These are phyloP conservation scores for Aspergillus candidus DNA, from an alignment of 2,329 filamentous ascomycete species.

Conservation along the genomic window DNA sequence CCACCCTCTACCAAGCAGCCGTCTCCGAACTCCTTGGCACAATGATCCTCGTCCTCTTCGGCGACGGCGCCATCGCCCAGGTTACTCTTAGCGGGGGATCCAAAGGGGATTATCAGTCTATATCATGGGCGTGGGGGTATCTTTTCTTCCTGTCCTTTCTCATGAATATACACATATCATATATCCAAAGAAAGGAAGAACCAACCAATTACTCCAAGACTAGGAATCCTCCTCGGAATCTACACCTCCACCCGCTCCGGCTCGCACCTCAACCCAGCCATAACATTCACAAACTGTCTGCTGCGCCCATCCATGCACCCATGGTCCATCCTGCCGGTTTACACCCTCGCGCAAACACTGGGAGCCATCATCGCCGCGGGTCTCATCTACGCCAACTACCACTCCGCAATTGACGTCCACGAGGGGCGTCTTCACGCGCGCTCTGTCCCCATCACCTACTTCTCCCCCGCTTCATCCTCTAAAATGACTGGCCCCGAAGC, in stretches of 20 bases:
- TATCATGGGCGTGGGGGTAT: slow-evolving; percentile 47
- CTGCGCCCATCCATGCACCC: slow-evolving; percentile 55
- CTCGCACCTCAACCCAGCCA: slow-evolving; percentile 64
- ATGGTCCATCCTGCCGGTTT: slow-evolving; percentile 65
- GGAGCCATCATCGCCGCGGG: slow-evolving; percentile 60
- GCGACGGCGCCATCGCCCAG: slow-evolving; percentile 65
- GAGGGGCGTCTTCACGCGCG: slow-evolving; percentile 55
- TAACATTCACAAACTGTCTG: slow-evolving; percentile 64
- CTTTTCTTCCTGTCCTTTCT: slow-evolving; percentile 12
- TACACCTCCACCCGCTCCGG: slow-evolving; percentile 56
- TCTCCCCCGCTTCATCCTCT: slow-evolving; percentile 48
- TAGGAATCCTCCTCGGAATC: slow-evolving; percentile 64
- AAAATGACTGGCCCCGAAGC: slow-evolving; percentile 24
- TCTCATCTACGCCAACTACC: slow-evolving; percentile 59
- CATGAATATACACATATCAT: slow-evolving; percentile 1
- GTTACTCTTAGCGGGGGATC: slow-evolving; percentile 52
- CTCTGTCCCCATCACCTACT: slow-evolving; percentile 52
- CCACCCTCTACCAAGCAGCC: slow-evolving; percentile 49
- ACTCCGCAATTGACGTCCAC: slow-evolving; percentile 57
- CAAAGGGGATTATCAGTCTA: slow-evolving; percentile 47
- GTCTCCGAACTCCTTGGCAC: slow-evolving; percentile 64
- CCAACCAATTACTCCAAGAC: slow-evolving; percentile 29
- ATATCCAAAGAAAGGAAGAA: neutral
- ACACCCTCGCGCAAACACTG: slow-evolving; percentile 59
- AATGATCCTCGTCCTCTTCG: slow-evolving; percentile 63